Evolutionary conservation across 31 red algal genomes (phyloP).

Genomic region (Bonnemaisonia californica): DNA sequence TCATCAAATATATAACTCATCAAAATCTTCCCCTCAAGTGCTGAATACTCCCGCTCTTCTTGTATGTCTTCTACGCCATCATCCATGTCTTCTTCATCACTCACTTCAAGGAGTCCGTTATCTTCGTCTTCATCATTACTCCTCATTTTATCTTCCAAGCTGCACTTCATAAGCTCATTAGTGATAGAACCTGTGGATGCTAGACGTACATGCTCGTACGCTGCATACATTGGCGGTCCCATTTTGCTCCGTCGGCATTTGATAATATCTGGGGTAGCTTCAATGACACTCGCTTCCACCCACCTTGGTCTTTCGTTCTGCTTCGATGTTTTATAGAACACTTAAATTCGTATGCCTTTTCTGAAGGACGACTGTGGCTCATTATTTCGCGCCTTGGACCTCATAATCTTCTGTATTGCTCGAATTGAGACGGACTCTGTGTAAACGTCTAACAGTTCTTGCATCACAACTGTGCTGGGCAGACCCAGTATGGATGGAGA

Average conservation of each 20-base stretch:
- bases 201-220: conserved; percentile 31
- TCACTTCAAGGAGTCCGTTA: not conserved
- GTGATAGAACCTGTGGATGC: conserved; percentile 13
- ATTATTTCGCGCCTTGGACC: not conserved
- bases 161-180: not conserved
- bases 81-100: not conserved
- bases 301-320: conserved; percentile 23
- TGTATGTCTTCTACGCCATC: not conserved
- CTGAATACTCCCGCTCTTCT: too few relatives aligned
- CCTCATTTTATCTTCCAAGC: conserved; percentile 21
- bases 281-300: too few relatives aligned
- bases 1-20: too few relatives aligned
- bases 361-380: not conserved
- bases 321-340: conserved; percentile 25
- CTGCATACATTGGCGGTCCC: conserved; percentile 31
- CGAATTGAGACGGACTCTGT: not conserved
- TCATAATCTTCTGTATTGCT: conserved; percentile 10
- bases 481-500: conserved; percentile 11
- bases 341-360: not conserved
- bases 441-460: conserved; percentile 1
- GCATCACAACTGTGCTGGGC: not conserved
- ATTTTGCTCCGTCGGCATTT: not conserved
- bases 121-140: too few relatives aligned
- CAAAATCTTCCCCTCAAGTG: too few relatives aligned
- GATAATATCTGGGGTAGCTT: conserved; percentile 13